phyloP scores from a whole-genome alignment of 768 basidiomycete genomes.

The Suillus discolor region DNA sequence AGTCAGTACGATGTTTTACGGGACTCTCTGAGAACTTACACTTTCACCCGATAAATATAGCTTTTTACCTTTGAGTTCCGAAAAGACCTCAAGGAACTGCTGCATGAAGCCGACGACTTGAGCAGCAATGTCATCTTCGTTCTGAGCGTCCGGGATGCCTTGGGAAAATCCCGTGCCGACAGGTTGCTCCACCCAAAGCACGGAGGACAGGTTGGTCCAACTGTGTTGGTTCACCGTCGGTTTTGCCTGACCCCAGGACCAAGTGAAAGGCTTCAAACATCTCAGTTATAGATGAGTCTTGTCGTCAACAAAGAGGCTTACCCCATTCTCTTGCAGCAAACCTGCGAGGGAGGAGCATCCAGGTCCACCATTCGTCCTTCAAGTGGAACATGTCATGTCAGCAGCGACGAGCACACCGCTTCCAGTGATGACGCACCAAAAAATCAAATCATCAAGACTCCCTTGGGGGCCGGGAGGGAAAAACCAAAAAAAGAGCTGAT shows the following conservation, averaged over 20 bases:
- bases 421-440: not conserved
- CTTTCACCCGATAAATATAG: not conserved
- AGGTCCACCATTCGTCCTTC: not conserved
- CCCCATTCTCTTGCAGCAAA: not conserved
- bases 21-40: not conserved
- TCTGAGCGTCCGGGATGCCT: not conserved
- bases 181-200: not conserved
- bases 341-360: not conserved
- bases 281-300: not conserved
- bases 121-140: not conserved
- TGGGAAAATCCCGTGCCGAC: not conserved
- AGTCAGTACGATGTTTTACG: not conserved
- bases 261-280: not conserved
- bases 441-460: conserved; percentile 21
- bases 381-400: not conserved
- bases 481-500: conserved; percentile 78
- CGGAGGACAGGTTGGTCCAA: not conserved
- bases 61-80: not conserved
- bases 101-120: not conserved
- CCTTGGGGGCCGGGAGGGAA: conserved; percentile 78
- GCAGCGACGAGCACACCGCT: not conserved
- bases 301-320: not conserved
- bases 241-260: not conserved
- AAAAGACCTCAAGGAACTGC: not conserved
- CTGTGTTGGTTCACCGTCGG: not conserved